A percentile compares a stretch with the other conserved stretches of the same genome.
Conservation (phyloP, 2,329 filamentous ascomycete species). For the Daldinia sp. region DNA sequence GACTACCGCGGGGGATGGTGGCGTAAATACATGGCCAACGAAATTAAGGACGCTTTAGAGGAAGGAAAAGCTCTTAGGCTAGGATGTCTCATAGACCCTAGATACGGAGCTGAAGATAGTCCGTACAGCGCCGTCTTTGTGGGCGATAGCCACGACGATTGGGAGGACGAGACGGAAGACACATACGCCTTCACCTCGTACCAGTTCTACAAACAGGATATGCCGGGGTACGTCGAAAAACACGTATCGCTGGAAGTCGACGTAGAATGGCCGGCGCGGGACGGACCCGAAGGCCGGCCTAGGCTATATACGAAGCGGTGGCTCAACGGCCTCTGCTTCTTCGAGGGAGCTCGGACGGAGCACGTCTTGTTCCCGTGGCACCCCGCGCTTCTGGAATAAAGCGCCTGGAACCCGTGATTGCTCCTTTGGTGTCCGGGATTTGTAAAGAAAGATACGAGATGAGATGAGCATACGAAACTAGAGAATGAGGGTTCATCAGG, state of each 20-base stretch:
- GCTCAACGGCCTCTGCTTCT: conserved; percentile 45
- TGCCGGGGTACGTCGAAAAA: conserved; percentile 30
- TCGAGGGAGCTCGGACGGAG: conserved; percentile 19
- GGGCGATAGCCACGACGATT: conserved; percentile 21
- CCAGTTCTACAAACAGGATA: conserved; percentile 10
- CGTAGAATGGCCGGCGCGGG: conserved; percentile 35
- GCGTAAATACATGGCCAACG: conserved; percentile 40
- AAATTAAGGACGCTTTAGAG: conserved; percentile 38
- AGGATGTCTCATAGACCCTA: conserved; percentile 36
- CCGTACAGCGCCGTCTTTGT: conserved; percentile 41
- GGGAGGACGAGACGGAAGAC: conserved; percentile 24
- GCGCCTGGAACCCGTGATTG: background rate
- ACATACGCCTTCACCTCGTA: conserved; percentile 42
- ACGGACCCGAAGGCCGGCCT: conserved; percentile 15
- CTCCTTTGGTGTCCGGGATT: background rate
- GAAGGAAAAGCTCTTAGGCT: conserved; percentile 42
- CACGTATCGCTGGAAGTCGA: conserved; percentile 45
- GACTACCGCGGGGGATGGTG: conserved; percentile 13
- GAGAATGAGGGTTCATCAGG: background rate
- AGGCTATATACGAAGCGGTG: conserved; percentile 43
- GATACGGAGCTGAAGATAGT: background rate
- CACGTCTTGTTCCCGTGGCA: conserved; percentile 44
- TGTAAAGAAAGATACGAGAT: background rate
- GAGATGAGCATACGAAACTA: background rate
- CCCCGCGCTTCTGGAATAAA: conserved; percentile 34